Base-by-base conservation (phyloP, 2,329 filamentous ascomycete genomes). In the Geoglossum cookeanum region DNA sequence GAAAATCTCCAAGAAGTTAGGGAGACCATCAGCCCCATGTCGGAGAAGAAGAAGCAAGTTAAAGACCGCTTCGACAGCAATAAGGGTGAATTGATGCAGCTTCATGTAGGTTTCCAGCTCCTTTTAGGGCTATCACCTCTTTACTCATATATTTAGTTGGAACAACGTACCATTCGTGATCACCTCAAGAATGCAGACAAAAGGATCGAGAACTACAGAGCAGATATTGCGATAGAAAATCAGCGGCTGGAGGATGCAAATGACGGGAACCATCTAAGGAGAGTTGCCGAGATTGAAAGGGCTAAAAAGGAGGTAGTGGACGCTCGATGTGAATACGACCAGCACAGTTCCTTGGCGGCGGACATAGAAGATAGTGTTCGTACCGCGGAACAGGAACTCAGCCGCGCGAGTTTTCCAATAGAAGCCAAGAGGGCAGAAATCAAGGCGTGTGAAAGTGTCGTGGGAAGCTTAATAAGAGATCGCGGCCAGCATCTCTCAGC, bases 191-290 rank as follows among this genome's bases (percentile, higher is more conserved):
- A 68, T 13, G 76, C 77, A 39, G 71, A 77, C 32, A 62, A 63
- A 13, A 65, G 68, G 13, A 72, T 78, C 27, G 59, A 65, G 22
- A 68, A 70, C 2, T 68, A 70, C 8, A 64, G 74, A 57, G 60
- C 65, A 32, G 71, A 77, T 13, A 77, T 82, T 33, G 60, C 60
- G 9, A 64, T 69, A n/a, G 74, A 77, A 63, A 68, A 69, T 15
- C 27, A 45, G 57, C 52, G 53, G 7, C 33, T 58, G 44, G 67
- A 67, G 15, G 68, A 68, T 56, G 77, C 80, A 1, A 83, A 85
- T 62, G 87, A 88, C 42, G 85, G 84, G 30, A 79, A 78, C 29
- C 80, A 85, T 64, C 73, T 78, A 7, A 72, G 76, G 60, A 87
- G 81, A 64, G 69, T 79, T 39, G 70, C 72, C 17, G 75, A 83